These are phyloP conservation scores for Mycocentrospora acerina DNA, from an alignment of 2,329 filamentous ascomycete species.

Conservation along the genomic window DNA sequence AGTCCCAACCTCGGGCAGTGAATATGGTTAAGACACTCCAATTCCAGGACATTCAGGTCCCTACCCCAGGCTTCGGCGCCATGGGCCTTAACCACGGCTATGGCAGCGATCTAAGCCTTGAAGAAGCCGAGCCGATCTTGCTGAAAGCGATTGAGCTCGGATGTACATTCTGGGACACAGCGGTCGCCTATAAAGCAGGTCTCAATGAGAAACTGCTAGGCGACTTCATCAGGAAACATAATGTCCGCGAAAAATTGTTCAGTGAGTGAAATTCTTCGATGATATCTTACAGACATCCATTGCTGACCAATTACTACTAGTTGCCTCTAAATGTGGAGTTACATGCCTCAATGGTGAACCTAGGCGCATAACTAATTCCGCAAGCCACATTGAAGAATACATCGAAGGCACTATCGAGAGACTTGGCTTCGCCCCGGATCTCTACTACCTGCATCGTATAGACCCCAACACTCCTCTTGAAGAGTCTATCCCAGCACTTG, in stretches of 20 bases:
- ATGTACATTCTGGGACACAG: constrained; percentile 55
- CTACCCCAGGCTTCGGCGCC: constrained; percentile 56
- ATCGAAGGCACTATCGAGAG: constrained; percentile 42
- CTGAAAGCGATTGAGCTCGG: constrained; percentile 53
- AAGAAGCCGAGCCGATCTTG: constrained; percentile 52
- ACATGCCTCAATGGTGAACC: constrained; percentile 43
- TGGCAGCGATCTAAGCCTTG: constrained; percentile 44
- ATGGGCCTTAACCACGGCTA: constrained; percentile 55
- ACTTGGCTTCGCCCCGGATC: constrained; percentile 42
- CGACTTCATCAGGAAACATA: constrained; percentile 28
- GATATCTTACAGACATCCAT: neutral
- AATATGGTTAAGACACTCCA: constrained; percentile 26
- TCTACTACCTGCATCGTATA: constrained; percentile 47
- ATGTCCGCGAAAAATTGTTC: constrained; percentile 26
- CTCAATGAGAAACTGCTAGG: constrained; percentile 33
- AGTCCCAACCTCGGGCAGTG: no score
- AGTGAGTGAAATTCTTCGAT: constrained; percentile 2
- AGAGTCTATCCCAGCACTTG: constrained; percentile 50
- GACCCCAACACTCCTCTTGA: constrained; percentile 41
- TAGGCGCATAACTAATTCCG: constrained; percentile 40
- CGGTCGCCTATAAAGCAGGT: constrained; percentile 23
- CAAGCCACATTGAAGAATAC: constrained; percentile 42
- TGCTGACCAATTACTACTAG: no score
- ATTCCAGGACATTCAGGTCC: constrained; percentile 40
- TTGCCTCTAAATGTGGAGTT: constrained; percentile 30